Evolutionary conservation across 768 basidiomycete species (phyloP), one percentile per base, ranked within the genome.

Genomic region (Amanita subjunquillea): DNA sequence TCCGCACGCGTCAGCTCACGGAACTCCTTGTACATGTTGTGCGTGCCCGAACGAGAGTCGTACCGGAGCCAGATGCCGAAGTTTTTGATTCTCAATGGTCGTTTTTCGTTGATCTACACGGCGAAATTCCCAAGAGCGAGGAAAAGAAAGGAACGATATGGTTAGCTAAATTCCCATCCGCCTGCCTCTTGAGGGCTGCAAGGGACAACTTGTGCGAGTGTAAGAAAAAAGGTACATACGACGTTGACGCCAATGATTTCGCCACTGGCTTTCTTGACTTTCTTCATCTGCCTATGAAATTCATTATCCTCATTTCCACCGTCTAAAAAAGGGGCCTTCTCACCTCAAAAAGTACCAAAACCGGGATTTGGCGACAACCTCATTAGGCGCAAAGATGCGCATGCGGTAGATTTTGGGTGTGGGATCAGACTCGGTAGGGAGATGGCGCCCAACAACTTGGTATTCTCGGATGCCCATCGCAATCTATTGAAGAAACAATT

Each of bases 1-100:
- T 91, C 94, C 55, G 91, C 85, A 58, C 96, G 86, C 61, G 79
- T 79, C 62, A 99, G 85, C 63, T 98, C 95, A 65, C 93, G 91
- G 87, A 91, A 97, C 72, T 91, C 88, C 82, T 94, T 94, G 88
- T 96, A 96, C 93, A 97, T 95, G 84, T 99, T 99, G 85, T 98
- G 96, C 43, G 96, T 99, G 58, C 96, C 96, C 48, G 94, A 96
- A 63, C 95, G 92, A 51, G 95, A 98, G 75, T 99, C 96, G 73
- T 99, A 99, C 62, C 95, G 89, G 68, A 99, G 73, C 96, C 96
- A 98, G 75, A 99, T 90, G 60, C 96, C 96, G 67, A 99, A 97
- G 86, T 96, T 98, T 83, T 99, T 98, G 71, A 97, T 88, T 76
- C 94, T 94, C 71, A 96, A 67, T 22, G 96, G 96, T 72, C 87